These are phyloP conservation scores for Clitopilus hobsonii DNA, from an alignment of 768 basidiomycete genomes.

Conservation along the genomic window DNA sequence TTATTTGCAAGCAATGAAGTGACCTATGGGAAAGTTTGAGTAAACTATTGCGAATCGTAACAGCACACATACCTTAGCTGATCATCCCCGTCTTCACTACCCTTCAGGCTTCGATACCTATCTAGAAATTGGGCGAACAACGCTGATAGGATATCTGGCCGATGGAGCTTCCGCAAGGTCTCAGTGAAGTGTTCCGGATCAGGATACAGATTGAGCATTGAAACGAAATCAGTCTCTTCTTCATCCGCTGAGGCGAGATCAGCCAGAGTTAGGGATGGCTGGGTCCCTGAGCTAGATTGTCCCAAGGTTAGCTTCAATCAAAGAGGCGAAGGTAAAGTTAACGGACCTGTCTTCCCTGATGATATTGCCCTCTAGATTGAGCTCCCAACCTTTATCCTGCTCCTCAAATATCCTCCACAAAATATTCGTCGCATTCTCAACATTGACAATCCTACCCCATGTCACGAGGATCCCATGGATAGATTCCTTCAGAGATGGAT, in stretches of 20 bases:
- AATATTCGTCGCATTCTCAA: slow-evolving; percentile 44
- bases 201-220: slow-evolving; percentile 63
- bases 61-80: slow-evolving; percentile 33
- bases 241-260: slow-evolving; percentile 42
- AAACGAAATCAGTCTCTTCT: slow-evolving; percentile 41
- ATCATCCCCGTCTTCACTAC: slow-evolving; percentile 30
- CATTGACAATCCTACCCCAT: slow-evolving; percentile 68
- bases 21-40: slow-evolving; percentile 34
- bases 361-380: slow-evolving; percentile 51
- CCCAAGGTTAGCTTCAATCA: slow-evolving; percentile 4
- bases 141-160: slow-evolving; percentile 65
- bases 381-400: slow-evolving; percentile 49
- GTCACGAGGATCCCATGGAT: slow-evolving; percentile 58
- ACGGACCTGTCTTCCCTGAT: slow-evolving; percentile 38
- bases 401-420: slow-evolving; percentile 58
- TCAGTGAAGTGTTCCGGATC: slow-evolving; percentile 67
- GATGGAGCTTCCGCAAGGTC: slow-evolving; percentile 60
- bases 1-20: slow-evolving; percentile 72
- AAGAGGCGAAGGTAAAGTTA: not conserved
- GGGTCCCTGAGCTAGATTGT: slow-evolving; percentile 17
- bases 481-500: slow-evolving; percentile 58
- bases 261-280: slow-evolving; percentile 33
- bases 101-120: slow-evolving; percentile 49
- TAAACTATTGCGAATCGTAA: not conserved
- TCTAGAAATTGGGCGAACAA: slow-evolving; percentile 75